phyloP scores from a whole-genome alignment of 2,329 filamentous ascomycete species.

The Hypomyces perniciosus region DNA sequence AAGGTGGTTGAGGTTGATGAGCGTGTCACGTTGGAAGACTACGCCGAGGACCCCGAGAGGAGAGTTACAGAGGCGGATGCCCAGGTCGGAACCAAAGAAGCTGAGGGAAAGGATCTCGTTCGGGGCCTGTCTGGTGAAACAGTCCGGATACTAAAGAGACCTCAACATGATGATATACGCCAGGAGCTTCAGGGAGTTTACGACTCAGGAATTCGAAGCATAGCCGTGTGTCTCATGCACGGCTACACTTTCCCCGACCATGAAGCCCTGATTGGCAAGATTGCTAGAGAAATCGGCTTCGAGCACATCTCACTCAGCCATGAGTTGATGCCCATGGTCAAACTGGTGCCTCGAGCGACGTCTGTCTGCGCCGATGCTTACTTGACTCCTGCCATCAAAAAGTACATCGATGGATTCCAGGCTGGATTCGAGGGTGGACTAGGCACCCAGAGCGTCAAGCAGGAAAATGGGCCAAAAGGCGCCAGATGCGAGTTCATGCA shows the following conservation, averaged over 20 bases:
- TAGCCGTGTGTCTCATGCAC: conserved; percentile 89
- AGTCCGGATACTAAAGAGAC: conserved; percentile 58
- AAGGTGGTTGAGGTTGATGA: conserved; percentile 85
- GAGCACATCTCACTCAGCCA: conserved; percentile 62
- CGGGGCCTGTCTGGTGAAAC: conserved; percentile 63
- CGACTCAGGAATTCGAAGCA: conserved; percentile 64
- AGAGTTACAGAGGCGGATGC: conserved; percentile 48
- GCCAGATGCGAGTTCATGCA: conserved; percentile 95
- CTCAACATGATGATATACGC: conserved; percentile 48
- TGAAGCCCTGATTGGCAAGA: conserved; percentile 67
- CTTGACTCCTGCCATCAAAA: conserved; percentile 36
- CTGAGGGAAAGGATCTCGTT: conserved; percentile 53
- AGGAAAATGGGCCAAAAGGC: conserved; percentile 57
- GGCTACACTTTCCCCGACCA: conserved; percentile 87
- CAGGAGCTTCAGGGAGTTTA: conserved; percentile 57
- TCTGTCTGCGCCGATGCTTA: conserved; percentile 41
- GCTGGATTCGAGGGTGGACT: conserved; percentile 75
- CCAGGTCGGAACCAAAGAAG: conserved; percentile 42
- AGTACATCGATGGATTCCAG: conserved; percentile 64
- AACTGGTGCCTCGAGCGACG: conserved; percentile 36
- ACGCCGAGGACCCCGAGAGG: conserved; percentile 76
- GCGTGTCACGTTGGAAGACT: conserved; percentile 85
- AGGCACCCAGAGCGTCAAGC: conserved; percentile 67
- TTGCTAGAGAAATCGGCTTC: conserved; percentile 70
- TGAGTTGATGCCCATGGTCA: conserved; percentile 39